These are phyloP conservation scores for Monilinia laxa DNA, from an alignment of 2,329 filamentous ascomycete species.

Conservation along the genomic window DNA sequence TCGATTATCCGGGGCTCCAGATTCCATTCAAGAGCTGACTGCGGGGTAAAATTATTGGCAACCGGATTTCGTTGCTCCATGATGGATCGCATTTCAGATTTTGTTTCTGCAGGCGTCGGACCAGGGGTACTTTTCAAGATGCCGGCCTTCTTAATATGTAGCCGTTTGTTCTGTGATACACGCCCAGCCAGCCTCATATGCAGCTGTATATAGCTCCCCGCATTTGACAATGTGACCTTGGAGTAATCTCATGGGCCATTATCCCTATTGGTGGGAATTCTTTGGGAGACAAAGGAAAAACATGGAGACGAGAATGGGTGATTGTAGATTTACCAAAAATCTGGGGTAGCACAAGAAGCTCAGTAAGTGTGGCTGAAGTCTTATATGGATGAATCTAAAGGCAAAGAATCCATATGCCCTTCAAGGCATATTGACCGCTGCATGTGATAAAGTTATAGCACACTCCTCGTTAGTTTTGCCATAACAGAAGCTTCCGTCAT, in stretches of 20 bases:
- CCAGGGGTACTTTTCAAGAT: neutral
- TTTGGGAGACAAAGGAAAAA: constrained; percentile 1
- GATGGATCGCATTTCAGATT: neutral
- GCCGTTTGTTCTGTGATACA: constrained; percentile 5
- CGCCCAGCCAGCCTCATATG: constrained; percentile 14
- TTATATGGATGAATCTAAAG: neutral
- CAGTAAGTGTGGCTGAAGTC: neutral
- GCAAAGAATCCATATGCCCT: neutral
- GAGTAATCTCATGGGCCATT: neutral
- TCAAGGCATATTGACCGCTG: neutral
- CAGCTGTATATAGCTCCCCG: constrained; percentile 12
- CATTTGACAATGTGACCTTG: constrained; percentile 5
- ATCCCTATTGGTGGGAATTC: constrained; percentile 16
- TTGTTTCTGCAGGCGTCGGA: neutral
- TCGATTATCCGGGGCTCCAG: constrained; percentile 1
- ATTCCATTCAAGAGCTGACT: neutral
- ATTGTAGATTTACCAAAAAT: neutral
- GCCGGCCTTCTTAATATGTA: neutral
- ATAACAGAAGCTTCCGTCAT: neutral
- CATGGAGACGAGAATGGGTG: neutral
- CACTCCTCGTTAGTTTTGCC: too few species aligned
- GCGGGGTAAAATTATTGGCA: constrained; percentile 1
- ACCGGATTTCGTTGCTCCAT: constrained; percentile 13
- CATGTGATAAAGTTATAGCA: neutral
- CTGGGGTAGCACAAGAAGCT: neutral